Base-by-base conservation (phyloP, 495 filamentous ascomycete genomes). In the Endocarpon pusillum region DNA sequence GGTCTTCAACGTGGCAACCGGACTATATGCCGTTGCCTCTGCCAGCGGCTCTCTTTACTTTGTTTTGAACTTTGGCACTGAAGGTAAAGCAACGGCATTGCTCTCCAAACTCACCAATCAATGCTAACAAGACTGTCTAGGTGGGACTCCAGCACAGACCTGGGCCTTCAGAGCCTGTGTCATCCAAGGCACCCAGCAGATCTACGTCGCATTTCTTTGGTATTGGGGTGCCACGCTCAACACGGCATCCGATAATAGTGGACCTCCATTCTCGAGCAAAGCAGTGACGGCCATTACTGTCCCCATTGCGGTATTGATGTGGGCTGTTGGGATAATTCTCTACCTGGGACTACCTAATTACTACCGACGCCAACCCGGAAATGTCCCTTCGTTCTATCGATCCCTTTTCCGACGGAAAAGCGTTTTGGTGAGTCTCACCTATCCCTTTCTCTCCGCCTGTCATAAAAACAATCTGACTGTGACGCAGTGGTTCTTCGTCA, bases 141-240 rank as follows among this genome's bases (percentile, higher is more conserved):
- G 64, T 24, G 66, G 67, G 36, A 57, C 70, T 3, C 70, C 74
- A 4, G 58, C 70, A 19, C 71, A 61, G 33, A 61, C 66, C 29
- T 79, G 74, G 74, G 68, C 67, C 41, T 71, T 67, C 43, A 70
- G 74, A 19, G 74, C 74, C 27, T 66, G 69, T 47, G 42, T 66
- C 23, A 67, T 78, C 37, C 68, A 75, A 47, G 74, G 74, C 11
- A 65, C 69, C 14, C 68, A 73, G 36, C 73, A 77, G 38, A 53
- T 77, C 28, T 78, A 75, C 52, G 61, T 68, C 39, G 62, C 66
- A 3, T 58, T 54, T n/a, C 61, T 79, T 12, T 79, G 73, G 73
- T 75, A 63, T 50, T 78, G 74, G 74, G 74, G 72, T 14, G 55
- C 53, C 22, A 47, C 53, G 29, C 32, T 50, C 33, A 22, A 46